Conservation (phyloP, 371 early-diverging fungal genomes). For the Dichotomocladium elegans region DNA sequence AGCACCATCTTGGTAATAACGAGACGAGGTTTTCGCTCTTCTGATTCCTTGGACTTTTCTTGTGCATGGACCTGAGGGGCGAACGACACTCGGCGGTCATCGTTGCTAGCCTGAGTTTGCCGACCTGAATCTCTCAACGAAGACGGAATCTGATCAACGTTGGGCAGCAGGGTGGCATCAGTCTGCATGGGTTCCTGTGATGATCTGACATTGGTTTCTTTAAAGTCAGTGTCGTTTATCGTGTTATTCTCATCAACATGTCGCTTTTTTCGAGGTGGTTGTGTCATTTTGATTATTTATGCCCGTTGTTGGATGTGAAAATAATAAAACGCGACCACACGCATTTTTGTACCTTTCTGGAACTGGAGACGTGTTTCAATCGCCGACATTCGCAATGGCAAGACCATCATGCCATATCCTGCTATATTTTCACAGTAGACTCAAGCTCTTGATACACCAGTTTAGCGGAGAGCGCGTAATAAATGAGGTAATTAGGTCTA, state of each 20-base stretch:
- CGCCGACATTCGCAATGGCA: no score
- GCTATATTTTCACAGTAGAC: no score
- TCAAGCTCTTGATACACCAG: no score
- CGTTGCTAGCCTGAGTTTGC: neutral
- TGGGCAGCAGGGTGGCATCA: neutral
- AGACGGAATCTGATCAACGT: neutral
- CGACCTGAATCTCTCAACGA: neutral
- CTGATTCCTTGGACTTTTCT: neutral
- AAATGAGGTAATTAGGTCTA: no score
- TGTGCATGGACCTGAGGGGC: neutral
- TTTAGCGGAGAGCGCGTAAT: no score
- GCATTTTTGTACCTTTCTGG: no score
- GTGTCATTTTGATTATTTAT: no score
- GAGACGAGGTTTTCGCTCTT: slow-evolving; percentile 55
- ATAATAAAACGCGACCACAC: no score
- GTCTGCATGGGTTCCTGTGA: neutral
- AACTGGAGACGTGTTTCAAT: no score
- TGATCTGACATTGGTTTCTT: neutral
- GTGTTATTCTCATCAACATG: slow-evolving; percentile 1
- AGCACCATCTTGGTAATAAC: slow-evolving; percentile 92
- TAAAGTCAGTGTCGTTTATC: neutral
- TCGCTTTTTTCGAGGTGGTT: slow-evolving; percentile 8
- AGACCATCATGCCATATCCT: no score
- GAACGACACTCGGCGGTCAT: slow-evolving; percentile 9
- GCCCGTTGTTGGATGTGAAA: no score